Conservation (phyloP, 345 rosid genomes). For the Aquilaria sinensis region DNA sequence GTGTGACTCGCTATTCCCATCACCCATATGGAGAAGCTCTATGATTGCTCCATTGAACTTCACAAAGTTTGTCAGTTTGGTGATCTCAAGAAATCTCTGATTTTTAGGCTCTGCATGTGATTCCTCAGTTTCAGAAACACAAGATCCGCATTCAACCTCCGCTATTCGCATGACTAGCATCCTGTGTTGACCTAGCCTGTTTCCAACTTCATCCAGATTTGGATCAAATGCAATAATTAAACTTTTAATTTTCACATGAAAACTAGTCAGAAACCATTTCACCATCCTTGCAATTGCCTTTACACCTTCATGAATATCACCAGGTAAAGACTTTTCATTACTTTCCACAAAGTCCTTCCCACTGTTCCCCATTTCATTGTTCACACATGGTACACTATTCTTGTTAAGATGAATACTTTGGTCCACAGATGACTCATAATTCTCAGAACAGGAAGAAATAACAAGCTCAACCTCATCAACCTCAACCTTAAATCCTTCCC, state of each 20-base stretch:
- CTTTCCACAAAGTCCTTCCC: slow-evolving; percentile 31
- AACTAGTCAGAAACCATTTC: slow-evolving; percentile 82
- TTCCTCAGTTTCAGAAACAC: slow-evolving; percentile 51
- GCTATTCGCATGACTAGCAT: slow-evolving; percentile 63
- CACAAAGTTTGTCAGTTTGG: slow-evolving; percentile 61
- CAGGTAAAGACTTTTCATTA: slow-evolving; percentile 29
- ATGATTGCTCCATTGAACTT: slow-evolving; percentile 71
- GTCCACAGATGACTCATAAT: slow-evolving; percentile 20
- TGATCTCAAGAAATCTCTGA: slow-evolving; percentile 64
- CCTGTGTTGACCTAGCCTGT: slow-evolving; percentile 24
- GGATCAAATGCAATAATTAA: slow-evolving; percentile 83
- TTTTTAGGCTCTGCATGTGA: slow-evolving; percentile 22
- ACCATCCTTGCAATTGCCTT: slow-evolving; percentile 95
- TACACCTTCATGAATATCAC: slow-evolving; percentile 93
- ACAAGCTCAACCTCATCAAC: slow-evolving; percentile 86
- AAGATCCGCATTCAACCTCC: slow-evolving; percentile 69
- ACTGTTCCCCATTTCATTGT: slow-evolving; percentile 25
- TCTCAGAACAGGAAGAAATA: slow-evolving; percentile 42
- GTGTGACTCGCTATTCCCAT: slow-evolving; percentile 24
- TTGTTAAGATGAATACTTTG: slow-evolving; percentile 24
- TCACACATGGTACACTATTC: slow-evolving; percentile 24
- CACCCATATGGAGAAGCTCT: slow-evolving; percentile 66
- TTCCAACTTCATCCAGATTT: slow-evolving; percentile 24
- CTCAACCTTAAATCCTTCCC: slow-evolving; percentile 80
- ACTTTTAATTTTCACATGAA: slow-evolving; percentile 61